Evolutionary conservation across 768 basidiomycete genomes (phyloP).

Genomic region (Lepiota venenata): DNA sequence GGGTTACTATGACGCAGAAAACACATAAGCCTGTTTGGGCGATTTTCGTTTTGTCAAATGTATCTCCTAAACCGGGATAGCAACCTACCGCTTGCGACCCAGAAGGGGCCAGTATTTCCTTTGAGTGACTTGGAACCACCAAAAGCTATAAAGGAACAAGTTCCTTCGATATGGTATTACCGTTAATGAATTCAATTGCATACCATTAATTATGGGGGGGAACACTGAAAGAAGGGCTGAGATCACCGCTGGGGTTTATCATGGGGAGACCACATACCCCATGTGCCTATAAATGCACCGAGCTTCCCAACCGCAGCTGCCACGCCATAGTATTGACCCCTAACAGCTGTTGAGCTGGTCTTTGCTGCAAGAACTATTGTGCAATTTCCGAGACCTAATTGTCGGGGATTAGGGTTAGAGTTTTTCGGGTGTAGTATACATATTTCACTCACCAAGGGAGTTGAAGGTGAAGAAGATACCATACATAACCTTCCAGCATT

Average conservation of each 20-base stretch:
- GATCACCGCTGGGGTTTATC: background rate
- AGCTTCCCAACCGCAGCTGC: too few species aligned
- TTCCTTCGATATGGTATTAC: too few species aligned
- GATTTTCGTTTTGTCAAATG: background rate
- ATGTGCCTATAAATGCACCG: constrained; percentile 82
- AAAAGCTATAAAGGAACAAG: constrained; percentile 52
- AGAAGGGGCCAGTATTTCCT: constrained; percentile 85
- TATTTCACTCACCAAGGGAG: constrained; percentile 58
- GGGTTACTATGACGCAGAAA: constrained; percentile 68
- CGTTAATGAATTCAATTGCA: constrained; percentile 7
- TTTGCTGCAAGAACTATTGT: constrained; percentile 86
- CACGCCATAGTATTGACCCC: constrained; percentile 82
- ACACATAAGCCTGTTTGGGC: constrained; percentile 56
- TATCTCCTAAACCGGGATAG: background rate
- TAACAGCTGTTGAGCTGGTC: constrained; percentile 77
- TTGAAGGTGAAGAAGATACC: constrained; percentile 90
- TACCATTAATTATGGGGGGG: constrained; percentile 61
- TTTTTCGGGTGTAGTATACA: background rate
- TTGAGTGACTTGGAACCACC: constrained; percentile 46
- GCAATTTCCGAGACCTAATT: too few species aligned
- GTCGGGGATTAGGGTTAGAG: background rate
- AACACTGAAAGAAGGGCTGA: constrained; percentile 40
- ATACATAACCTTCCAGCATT: constrained; percentile 58
- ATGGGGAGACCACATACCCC: constrained; percentile 44
- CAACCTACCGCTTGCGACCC: constrained; percentile 67